phyloP scores from a whole-genome alignment of 2,329 filamentous ascomycete genomes.

The Penicillium sp. region DNA sequence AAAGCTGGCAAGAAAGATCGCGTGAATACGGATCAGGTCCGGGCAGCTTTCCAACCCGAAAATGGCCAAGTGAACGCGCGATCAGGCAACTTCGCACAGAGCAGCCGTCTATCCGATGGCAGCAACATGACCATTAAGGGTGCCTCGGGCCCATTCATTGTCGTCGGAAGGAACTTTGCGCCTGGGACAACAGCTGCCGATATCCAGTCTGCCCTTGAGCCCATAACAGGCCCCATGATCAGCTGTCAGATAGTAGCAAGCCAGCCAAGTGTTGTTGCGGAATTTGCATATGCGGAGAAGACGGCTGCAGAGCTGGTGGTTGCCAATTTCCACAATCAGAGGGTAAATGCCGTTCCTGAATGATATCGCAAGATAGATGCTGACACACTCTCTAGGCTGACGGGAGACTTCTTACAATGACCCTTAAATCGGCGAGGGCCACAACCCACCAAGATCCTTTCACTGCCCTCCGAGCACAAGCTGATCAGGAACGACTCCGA shows the following conservation, averaged over 20 bases:
- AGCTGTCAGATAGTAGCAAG: constrained; percentile 55
- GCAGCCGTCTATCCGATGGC: background rate
- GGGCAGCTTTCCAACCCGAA: constrained; percentile 31
- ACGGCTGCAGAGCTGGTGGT: constrained; percentile 59
- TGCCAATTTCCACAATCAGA: constrained; percentile 62
- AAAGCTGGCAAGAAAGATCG: constrained; percentile 35
- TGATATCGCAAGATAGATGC: background rate
- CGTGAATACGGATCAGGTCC: constrained; percentile 35
- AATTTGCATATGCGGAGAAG: constrained; percentile 59
- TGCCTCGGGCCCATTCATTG: constrained; percentile 54
- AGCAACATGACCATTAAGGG: constrained; percentile 57
- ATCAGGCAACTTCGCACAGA: constrained; percentile 27
- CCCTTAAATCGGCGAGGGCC: constrained; percentile 45
- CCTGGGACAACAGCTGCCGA: constrained; percentile 66
- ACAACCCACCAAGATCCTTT: constrained; percentile 27
- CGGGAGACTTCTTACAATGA: constrained; percentile 59
- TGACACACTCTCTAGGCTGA: constrained; percentile 52
- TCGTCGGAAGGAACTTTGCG: constrained; percentile 64
- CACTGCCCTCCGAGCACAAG: constrained; percentile 40
- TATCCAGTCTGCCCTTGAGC: constrained; percentile 61
- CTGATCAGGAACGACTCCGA: constrained; percentile 40
- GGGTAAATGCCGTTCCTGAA: constrained; percentile 41
- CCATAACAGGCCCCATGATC: constrained; percentile 53
- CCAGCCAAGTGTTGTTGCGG: constrained; percentile 59
- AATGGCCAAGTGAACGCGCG: constrained; percentile 34